phyloP scores from a whole-genome alignment of 2,329 filamentous ascomycete species.

The Orbilia blumenaviensis region DNA sequence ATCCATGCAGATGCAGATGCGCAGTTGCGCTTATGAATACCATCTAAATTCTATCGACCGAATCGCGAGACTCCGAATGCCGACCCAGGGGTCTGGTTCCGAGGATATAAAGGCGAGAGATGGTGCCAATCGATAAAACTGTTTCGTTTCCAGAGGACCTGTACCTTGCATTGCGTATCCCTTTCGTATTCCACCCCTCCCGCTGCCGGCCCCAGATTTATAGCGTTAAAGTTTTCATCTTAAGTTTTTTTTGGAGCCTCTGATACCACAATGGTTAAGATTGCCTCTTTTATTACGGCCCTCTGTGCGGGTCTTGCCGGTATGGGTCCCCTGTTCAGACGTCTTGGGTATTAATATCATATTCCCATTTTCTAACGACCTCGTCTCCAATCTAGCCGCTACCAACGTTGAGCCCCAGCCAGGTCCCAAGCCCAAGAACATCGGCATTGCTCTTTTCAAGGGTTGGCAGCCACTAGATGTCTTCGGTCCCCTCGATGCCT shows the following conservation, averaged over 20 bases:
- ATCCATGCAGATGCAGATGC: slow-evolving; percentile 4
- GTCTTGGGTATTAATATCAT: not conserved
- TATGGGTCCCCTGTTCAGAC: not conserved
- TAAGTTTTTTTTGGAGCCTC: not conserved
- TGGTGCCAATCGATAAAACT: not conserved
- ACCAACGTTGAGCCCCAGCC: slow-evolving; percentile 30
- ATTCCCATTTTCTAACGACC: not conserved
- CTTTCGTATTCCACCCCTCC: slow-evolving; percentile 1
- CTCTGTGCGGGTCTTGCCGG: slow-evolving; percentile 22
- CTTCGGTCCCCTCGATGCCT: slow-evolving; percentile 64
- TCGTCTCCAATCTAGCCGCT: slow-evolving; percentile 5
- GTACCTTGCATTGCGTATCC: slow-evolving; percentile 21
- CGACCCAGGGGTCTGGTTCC: not conserved
- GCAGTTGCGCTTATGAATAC: slow-evolving; percentile 2
- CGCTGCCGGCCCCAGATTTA: not conserved
- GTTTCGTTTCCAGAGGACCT: slow-evolving; percentile 1
- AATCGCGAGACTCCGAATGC: not conserved
- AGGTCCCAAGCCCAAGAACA: slow-evolving; percentile 56
- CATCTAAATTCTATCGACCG: not conserved
- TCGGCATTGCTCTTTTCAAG: slow-evolving; percentile 64
- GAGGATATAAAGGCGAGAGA: slow-evolving; percentile 11
- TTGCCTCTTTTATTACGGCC: not conserved
- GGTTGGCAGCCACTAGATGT: slow-evolving; percentile 64
- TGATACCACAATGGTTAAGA: not conserved
- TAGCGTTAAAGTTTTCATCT: not conserved